Evolutionary conservation across 1,284 basidiomycete species (phyloP).

Genomic region (Cutaneotrichosporon sp.): DNA sequence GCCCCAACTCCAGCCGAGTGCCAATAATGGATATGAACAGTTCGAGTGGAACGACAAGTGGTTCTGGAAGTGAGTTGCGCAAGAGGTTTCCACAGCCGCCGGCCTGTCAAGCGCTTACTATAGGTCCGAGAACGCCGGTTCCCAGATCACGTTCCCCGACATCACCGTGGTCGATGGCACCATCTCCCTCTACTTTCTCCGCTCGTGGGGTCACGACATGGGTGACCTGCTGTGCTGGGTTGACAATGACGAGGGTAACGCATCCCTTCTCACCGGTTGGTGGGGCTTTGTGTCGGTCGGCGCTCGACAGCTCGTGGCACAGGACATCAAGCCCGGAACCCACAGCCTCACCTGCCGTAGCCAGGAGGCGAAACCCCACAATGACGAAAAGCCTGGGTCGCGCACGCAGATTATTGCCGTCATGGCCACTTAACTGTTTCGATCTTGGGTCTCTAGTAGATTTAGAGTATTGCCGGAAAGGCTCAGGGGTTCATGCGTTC

Average conservation of each 20-base stretch:
- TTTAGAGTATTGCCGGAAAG: no score
- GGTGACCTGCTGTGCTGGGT: conserved; percentile 22
- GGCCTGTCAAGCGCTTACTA: not conserved
- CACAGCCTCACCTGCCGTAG: conserved; percentile 14
- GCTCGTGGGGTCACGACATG: conserved; percentile 10
- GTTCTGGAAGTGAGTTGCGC: conserved; percentile 7
- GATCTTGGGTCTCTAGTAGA: not conserved
- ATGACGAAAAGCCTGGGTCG: not conserved
- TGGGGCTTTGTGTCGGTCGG: conserved; percentile 12
- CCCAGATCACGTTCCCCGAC: conserved; percentile 15
- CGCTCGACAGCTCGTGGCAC: not conserved
- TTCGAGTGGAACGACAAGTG: conserved; percentile 10
- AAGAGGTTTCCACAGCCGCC: not conserved
- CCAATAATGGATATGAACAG: conserved; percentile 1
- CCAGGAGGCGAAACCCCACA: conserved; percentile 9
- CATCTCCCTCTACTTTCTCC: conserved; percentile 13
- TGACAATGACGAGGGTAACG: conserved; percentile 12
- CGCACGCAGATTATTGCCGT: conserved; percentile 6
- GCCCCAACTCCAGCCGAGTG: conserved; percentile 2
- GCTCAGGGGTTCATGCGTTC: no score
- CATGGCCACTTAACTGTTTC: conserved; percentile 1
- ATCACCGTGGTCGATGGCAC: conserved; percentile 11
- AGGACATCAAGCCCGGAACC: conserved; percentile 7
- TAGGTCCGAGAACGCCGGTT: conserved; percentile 1
- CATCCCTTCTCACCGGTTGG: not conserved